A percentile compares a stretch with the other conserved stretches of the same genome.
Evolutionary conservation across 2,329 filamentous ascomycete genomes (phyloP).

Genomic region (Colletotrichum tropicale): DNA sequence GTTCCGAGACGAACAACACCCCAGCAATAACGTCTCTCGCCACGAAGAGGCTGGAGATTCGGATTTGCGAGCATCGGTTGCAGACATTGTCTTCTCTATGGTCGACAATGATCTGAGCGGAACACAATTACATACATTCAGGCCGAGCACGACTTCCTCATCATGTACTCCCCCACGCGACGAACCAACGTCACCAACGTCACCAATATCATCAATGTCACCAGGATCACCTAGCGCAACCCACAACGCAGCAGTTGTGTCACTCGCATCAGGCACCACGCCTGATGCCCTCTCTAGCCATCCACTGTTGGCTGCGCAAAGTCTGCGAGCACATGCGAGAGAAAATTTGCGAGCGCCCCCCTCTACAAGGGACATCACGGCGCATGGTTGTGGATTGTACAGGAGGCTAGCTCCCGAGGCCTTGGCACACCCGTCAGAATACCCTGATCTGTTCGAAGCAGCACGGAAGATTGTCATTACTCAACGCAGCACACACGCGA

Average conservation of each 20-base stretch:
- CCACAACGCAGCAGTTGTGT: background rate
- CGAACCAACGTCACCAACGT: background rate
- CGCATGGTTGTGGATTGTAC: background rate
- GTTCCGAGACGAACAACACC: background rate
- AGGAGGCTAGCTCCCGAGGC: background rate
- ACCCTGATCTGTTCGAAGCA: background rate
- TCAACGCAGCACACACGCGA: background rate
- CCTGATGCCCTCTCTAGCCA: background rate
- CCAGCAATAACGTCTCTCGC: background rate
- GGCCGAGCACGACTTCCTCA: background rate
- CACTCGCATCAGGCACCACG: background rate
- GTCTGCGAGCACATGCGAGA: background rate
- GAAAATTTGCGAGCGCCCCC: background rate
- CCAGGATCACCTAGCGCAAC: background rate
- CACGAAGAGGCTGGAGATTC: background rate
- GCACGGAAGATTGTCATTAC: constrained; percentile 1
- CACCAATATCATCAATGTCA: background rate
- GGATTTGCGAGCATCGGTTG: background rate
- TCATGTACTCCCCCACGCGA: background rate
- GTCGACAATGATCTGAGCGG: background rate
- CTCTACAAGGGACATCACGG: background rate
- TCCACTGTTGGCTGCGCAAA: background rate
- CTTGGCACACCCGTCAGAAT: background rate
- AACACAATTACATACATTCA: background rate
- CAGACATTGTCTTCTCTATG: background rate